Conservation (phyloP, 805 yeast species). For the Wickerhamomyces pijperi region DNA sequence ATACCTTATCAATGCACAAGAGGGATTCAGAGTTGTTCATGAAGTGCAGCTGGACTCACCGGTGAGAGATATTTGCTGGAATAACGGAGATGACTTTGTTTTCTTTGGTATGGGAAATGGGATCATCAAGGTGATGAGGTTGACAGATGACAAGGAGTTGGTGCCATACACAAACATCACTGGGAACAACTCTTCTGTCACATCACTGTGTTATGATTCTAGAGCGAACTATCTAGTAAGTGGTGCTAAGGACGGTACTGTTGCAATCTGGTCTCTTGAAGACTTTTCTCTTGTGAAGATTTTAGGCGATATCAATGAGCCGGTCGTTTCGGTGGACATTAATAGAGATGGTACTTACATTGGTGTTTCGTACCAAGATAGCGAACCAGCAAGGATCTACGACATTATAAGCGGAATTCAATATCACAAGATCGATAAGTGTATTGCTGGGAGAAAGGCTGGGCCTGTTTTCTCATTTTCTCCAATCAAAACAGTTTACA, state of each 20-base stretch:
- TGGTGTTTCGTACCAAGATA: conserved; percentile 32
- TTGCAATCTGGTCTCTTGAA: conserved; percentile 36
- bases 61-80: conserved; percentile 21
- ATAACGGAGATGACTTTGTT: conserved; percentile 25
- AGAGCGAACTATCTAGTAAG: conserved; percentile 37
- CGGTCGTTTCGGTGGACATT: conserved; percentile 27
- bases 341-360: conserved; percentile 36
- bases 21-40: conserved; percentile 19
- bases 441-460: conserved; percentile 9
- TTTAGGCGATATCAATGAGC: conserved; percentile 30
- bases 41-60: conserved; percentile 18
- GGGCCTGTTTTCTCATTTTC: conserved; percentile 22
- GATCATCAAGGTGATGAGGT: conserved; percentile 18
- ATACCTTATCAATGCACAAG: conserved; percentile 22
- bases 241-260: conserved; percentile 49
- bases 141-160: conserved; percentile 4
- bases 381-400: conserved; percentile 28
- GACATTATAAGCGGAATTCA: conserved; percentile 20
- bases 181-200: conserved; percentile 42
- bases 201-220: conserved; percentile 38
- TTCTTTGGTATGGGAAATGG: conserved; percentile 41
- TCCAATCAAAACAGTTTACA: conserved; percentile 18
- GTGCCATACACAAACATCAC: conserved; percentile 12
- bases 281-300: conserved; percentile 28
- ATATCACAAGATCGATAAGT: conserved; percentile 10